Conservation (phyloP, 192 early-diverging fungal species). For the Entomortierella parvispora region DNA sequence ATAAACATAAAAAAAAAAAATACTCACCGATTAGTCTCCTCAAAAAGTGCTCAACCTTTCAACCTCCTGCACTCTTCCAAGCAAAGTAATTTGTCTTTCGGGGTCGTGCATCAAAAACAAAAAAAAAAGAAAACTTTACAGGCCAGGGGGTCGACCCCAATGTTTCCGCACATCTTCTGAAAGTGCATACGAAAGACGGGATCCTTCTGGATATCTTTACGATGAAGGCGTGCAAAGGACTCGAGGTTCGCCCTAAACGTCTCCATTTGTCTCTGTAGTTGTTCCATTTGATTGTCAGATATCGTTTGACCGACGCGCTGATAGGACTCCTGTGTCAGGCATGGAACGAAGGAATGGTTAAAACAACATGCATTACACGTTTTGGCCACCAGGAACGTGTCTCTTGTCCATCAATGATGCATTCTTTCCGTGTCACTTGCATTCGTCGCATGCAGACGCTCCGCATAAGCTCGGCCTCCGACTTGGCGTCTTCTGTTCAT, state of each 20-base stretch:
- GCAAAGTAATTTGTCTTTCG: too few species aligned
- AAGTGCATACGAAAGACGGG: conserved; percentile 90
- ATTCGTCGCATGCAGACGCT: conserved; percentile 39
- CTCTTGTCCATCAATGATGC: too few species aligned
- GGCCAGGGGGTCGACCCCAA: conserved; percentile 95
- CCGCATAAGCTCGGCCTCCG: conserved; percentile 32
- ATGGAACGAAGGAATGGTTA: not conserved
- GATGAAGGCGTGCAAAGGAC: conserved; percentile 86
- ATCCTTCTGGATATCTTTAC: conserved; percentile 88
- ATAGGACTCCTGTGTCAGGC: conserved; percentile 31
- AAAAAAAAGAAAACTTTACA: conserved; percentile 59
- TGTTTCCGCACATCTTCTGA: conserved; percentile 91
- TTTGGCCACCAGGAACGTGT: too few species aligned
- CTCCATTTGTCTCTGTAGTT: conserved; percentile 71
- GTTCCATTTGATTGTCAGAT: conserved; percentile 38
- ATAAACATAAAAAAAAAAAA: conserved; percentile 12
- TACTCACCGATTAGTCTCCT: too few species aligned
- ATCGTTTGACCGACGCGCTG: conserved; percentile 36
- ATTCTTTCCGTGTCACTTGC: conserved; percentile 9
- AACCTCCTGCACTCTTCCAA: too few species aligned
- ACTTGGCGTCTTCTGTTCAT: conserved; percentile 44
- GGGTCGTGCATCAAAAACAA: too few species aligned
- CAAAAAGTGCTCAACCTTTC: too few species aligned
- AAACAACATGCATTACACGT: not conserved
- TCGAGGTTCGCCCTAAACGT: conserved; percentile 86